Base-by-base conservation (phyloP, 1,284 basidiomycete species). In the Schizophyllum amplum region DNA sequence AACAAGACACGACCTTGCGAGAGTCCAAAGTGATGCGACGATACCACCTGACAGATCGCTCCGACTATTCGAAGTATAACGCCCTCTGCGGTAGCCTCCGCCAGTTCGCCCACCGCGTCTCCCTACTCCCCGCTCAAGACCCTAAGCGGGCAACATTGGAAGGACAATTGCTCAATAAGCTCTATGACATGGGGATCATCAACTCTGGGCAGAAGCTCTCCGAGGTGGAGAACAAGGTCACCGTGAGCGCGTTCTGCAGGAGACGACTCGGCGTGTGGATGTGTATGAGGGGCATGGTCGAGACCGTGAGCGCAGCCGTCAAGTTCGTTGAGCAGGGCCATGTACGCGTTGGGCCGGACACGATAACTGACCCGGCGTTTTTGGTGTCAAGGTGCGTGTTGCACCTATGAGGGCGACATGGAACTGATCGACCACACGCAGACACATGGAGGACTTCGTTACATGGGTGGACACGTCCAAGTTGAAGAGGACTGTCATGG, bases 21-120 rank as follows among this genome's bases (percentile, higher is more conserved):
- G 96, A 99, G 77, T 84, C 94, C 72, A 94, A 91, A 71, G 90
- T 99, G 57, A 92, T 99, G 86, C 84, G 96, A 50, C 78, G 94
- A 60, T 99, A 98, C 71, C 96, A 99, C 73, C 83, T 98, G 61
- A 94, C 96, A 69, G 81, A 94, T 72, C 75, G 94, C 65, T 94
- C 98, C 61, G 95, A 99, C 74, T 98, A 99, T 71, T 90, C 94
- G 81, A 94, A 94, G 84, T 98, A 99, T 80, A 99, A 99, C 79
- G 94, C 91, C 70, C 80, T 99, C 21, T 94, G 91, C 63, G 97
- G 97, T 49, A 84, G 88, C 7, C 76, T 98, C 48, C 84, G 94
- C 48, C 84, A 88, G 15, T 85, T 91, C 67, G 90, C 94, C 1
- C 93, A 98, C 71, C 85, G 92, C 22, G 71, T 98, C 58, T 90